Conservation (phyloP, 1,139 yeast species). For the Spathaspora sp. region DNA sequence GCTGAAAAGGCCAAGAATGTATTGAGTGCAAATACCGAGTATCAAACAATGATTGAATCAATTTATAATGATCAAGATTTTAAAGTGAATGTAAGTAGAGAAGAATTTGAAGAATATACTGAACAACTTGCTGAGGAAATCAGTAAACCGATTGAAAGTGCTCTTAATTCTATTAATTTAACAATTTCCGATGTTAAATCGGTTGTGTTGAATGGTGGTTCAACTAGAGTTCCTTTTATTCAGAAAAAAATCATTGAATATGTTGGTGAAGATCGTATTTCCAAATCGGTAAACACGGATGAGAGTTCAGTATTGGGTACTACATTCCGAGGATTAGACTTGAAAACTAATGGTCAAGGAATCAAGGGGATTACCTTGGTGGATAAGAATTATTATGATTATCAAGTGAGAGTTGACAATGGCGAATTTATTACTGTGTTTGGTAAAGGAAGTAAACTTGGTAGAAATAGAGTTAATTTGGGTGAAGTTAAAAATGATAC, state of each 20-base stretch:
- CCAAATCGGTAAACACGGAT: slow-evolving; percentile 94
- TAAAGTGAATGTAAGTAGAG: slow-evolving; percentile 61
- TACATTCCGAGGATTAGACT: slow-evolving; percentile 70
- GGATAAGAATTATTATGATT: slow-evolving; percentile 50
- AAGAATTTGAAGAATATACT: slow-evolving; percentile 69
- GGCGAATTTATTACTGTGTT: slow-evolving; percentile 36
- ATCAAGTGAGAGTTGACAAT: slow-evolving; percentile 35
- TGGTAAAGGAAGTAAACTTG: slow-evolving; percentile 39
- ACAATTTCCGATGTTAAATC: slow-evolving; percentile 51
- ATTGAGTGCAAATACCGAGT: slow-evolving; percentile 84
- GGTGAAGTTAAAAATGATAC: slow-evolving; percentile 24
- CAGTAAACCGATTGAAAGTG: slow-evolving; percentile 54
- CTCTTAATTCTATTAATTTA: slow-evolving; percentile 39
- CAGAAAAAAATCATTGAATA: slow-evolving; percentile 57
- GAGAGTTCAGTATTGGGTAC: slow-evolving; percentile 93
- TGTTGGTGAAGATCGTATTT: slow-evolving; percentile 54
- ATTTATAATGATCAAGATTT: slow-evolving; percentile 72
- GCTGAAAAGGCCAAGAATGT: slow-evolving; percentile 87
- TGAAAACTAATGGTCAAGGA: slow-evolving; percentile 51
- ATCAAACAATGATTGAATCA: slow-evolving; percentile 68
- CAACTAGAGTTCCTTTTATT: slow-evolving; percentile 86
- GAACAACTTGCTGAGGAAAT: slow-evolving; percentile 45
- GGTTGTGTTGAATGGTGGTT: slow-evolving; percentile 85
- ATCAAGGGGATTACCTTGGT: slow-evolving; percentile 59
- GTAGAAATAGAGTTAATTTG: slow-evolving; percentile 29